Evolutionary conservation across 352 stramenopile genomes (phyloP).

Genomic region (Phytophthora cajani): DNA sequence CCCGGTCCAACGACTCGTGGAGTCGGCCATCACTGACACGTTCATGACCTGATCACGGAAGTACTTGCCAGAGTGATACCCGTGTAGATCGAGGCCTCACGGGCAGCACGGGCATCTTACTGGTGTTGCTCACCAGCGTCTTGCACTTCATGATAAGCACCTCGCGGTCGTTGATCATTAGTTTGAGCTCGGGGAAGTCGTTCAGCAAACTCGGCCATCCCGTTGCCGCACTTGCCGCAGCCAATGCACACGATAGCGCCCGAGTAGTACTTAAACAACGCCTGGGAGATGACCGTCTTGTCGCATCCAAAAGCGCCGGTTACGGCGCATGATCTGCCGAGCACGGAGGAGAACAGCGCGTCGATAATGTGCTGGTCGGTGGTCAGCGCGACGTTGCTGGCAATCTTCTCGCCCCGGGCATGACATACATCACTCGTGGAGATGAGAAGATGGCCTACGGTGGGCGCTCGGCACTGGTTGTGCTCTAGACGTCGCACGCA

Average conservation of each 20-base stretch:
- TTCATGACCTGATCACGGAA: constrained; percentile 99
- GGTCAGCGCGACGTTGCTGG: constrained; percentile 97
- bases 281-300: constrained; percentile 99
- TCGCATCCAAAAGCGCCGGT: constrained; percentile 99
- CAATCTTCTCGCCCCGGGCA: no score
- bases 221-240: constrained; percentile 99
- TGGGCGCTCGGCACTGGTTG: no score
- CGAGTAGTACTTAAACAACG: constrained; percentile 99
- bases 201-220: constrained; percentile 99
- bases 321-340: constrained; percentile 98
- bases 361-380: constrained; percentile 99
- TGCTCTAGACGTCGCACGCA: no score
- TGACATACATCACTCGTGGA: no score
- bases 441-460: no score
- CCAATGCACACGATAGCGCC: constrained; percentile 99
- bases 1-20: constrained; percentile 99
- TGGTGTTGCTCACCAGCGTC: constrained; percentile 99
- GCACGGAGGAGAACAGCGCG: constrained; percentile 98
- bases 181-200: constrained; percentile 99
- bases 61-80: constrained; percentile 98
- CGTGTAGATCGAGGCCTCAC: constrained; percentile 99
- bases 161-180: constrained; percentile 97
- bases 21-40: constrained; percentile 99
- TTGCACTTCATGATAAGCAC: constrained; percentile 99
- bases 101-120: constrained; percentile 99